Evolutionary conservation across 2,329 filamentous ascomycete genomes (phyloP), one percentile per base, ranked within the genome.

Genomic region (Ceratocystis alfenasii): DNA sequence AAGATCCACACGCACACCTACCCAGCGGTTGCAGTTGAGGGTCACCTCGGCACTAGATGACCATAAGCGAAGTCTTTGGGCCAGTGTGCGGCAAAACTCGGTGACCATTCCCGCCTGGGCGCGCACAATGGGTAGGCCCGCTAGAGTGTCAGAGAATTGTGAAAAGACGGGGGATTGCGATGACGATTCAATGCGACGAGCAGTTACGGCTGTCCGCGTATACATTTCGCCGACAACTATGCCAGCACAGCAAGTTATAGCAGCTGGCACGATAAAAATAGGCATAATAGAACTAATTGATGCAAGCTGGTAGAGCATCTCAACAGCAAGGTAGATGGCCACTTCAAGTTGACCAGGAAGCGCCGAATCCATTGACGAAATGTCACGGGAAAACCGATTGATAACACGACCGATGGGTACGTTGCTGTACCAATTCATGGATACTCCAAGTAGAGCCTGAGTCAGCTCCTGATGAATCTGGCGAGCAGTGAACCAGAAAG

Each of bases 321-420:
- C 72, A 64, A 80, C 73, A 8, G 72, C 69, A 12, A 74, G 74
- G 66, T 81, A 78, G 8, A 81, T 65, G 1, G 75, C 75, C 50
- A 70, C 69, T 4, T 78, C 76, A 0, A 83, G 73, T 74, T 80
- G 76, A 1, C 75, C 73, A 22, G 77, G 76, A 5, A 84, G 72
- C 1, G 73, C 70, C 6, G 76, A 78, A 69, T 84, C 82, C 63
- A 84, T 76, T 0, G 81, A 81, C n/a, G 77, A 75, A 71, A 83
- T 82, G 67, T 84, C 82, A 45, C 81, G 80, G 0, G 80, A 80
- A 69, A 84, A 82, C 12, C 82, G 78, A 70, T 83, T 83, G 65
- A 80, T 76, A 65, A 82, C 77, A 50, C 81, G 77, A 12, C 81
- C 79, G 17, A 81, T 76, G 0, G 81, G 78, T 1, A 81, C 77